Evolutionary conservation across 108 stramenopile genomes (phyloP), one percentile per base, ranked within the genome.

Genomic region (Bacterosira constricta): DNA sequence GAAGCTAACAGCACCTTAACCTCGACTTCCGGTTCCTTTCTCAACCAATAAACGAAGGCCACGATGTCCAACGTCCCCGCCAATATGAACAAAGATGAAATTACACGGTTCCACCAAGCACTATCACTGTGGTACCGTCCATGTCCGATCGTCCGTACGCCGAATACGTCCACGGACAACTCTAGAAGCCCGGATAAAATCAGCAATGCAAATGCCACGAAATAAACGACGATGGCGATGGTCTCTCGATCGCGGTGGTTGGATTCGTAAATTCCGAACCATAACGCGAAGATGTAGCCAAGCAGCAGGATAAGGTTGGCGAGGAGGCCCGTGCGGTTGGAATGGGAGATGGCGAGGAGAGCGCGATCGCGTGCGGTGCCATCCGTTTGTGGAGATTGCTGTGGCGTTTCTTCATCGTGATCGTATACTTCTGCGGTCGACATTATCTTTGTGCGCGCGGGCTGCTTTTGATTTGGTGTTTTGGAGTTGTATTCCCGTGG

Each of bases 261-360:
- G 20, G 13, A 42, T 57, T 67, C 27, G 35, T 59, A 60, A 6
- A 42, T 27, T 23, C 34, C 17, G 39, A 67, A 67, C 57, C 57
- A 57, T 30, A 57, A 17, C 17, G 6, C 34, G 7, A 60, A 67
- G 54, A 29, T n/a, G 66, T 38, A 57, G 55, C 66, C 66, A 6
- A 36, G 13, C 2, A 67, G 56, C n/a, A 59, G 58, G 21, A 60
- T 12, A 11, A 67, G 18, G 66, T 67, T 67, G 66, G 66, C 66
- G 17, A 39, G 6, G 35, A 67, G 54, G 18, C 55, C 54, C 23
- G 17, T 53, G 27, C 65, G 65, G 13, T 44, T 56, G 3, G 3
- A 1, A 1, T 56, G 38, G 11, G 38, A 11, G n/a, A n/a, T n/a
- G n/a, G n/a, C n/a, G n/a, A n/a, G n/a, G n/a, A n/a, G n/a, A n/a